These are phyloP conservation scores for Lithohypha guttulata DNA, from an alignment of 2,329 filamentous ascomycete genomes.

Conservation along the genomic window DNA sequence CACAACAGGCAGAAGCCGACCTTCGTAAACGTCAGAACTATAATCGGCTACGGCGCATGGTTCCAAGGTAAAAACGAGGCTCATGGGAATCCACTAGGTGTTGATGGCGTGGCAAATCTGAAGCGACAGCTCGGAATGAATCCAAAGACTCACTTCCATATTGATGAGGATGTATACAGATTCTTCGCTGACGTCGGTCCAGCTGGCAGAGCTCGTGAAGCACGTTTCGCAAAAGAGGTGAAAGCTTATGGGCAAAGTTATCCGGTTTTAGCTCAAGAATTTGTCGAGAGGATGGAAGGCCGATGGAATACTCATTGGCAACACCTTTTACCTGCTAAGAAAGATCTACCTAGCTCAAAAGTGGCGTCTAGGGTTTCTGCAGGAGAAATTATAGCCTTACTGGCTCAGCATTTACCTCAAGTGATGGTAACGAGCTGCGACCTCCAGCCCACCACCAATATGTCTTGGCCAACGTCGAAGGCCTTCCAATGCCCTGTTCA, in stretches of 20 bases:
- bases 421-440: constrained; percentile 77
- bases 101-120: constrained; percentile 9
- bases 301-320: constrained; percentile 41
- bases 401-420: constrained; percentile 88
- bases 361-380: constrained; percentile 10
- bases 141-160: constrained; percentile 37
- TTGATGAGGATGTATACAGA: constrained; percentile 36
- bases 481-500: constrained; percentile 11
- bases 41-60: constrained; percentile 44
- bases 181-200: constrained; percentile 46
- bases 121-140: constrained; percentile 29
- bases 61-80: constrained; percentile 27
- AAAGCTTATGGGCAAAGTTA: constrained; percentile 37
- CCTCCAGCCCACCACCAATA: constrained; percentile 44
- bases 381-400: constrained; percentile 51
- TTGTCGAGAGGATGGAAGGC: constrained; percentile 39
- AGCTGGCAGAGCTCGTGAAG: too few species aligned
- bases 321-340: too few species aligned
- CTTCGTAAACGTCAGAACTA: constrained; percentile 48
- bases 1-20: constrained; percentile 40
- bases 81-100: constrained; percentile 16
- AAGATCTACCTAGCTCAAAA: too few species aligned
- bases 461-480: constrained; percentile 28
- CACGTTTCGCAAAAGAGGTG: too few species aligned
- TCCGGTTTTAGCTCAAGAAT: constrained; percentile 40